Conservation (phyloP, 352 stramenopile genomes). For the Phytophthora colocasiae region DNA sequence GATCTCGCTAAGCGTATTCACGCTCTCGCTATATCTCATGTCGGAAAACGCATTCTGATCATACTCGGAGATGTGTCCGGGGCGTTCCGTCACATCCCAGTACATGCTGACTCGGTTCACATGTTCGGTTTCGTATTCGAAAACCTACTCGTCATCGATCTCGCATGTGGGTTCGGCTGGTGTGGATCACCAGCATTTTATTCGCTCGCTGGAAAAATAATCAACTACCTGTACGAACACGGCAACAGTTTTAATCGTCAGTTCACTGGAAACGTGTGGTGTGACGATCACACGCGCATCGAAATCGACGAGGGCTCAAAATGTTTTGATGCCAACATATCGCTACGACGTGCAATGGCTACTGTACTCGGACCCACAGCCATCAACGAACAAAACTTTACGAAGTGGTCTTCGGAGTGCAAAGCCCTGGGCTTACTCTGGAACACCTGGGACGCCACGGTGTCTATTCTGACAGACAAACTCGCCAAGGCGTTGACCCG, state of each 20-base stretch:
- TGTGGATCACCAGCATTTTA: slow-evolving; percentile 37
- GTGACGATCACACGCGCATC: slow-evolving; percentile 31
- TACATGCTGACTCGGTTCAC: slow-evolving; percentile 31
- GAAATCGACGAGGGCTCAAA: slow-evolving; percentile 10
- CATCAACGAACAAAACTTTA: not conserved
- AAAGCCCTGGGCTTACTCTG: not conserved
- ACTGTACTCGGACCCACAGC: slow-evolving; percentile 5
- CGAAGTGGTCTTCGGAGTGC: not conserved
- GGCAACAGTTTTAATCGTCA: not conserved
- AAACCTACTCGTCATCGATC: slow-evolving; percentile 24
- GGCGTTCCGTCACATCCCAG: slow-evolving; percentile 40
- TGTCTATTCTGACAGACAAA: not conserved
- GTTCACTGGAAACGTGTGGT: slow-evolving; percentile 31
- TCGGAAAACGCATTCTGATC: slow-evolving; percentile 6
- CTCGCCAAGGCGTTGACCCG: not conserved
- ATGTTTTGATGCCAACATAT: slow-evolving; percentile 11
- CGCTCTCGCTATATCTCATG: slow-evolving; percentile 4
- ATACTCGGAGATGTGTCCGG: slow-evolving; percentile 38
- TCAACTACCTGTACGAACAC: slow-evolving; percentile 27
- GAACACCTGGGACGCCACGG: not conserved
- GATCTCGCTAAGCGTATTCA: slow-evolving; percentile 29
- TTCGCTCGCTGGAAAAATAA: slow-evolving; percentile 15
- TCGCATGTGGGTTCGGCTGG: slow-evolving; percentile 27
- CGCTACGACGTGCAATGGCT: slow-evolving; percentile 23
- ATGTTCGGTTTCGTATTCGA: slow-evolving; percentile 34